Evolutionary conservation across 2,329 filamentous ascomycete species (phyloP).

Genomic region (Dothideomycetes sp.): DNA sequence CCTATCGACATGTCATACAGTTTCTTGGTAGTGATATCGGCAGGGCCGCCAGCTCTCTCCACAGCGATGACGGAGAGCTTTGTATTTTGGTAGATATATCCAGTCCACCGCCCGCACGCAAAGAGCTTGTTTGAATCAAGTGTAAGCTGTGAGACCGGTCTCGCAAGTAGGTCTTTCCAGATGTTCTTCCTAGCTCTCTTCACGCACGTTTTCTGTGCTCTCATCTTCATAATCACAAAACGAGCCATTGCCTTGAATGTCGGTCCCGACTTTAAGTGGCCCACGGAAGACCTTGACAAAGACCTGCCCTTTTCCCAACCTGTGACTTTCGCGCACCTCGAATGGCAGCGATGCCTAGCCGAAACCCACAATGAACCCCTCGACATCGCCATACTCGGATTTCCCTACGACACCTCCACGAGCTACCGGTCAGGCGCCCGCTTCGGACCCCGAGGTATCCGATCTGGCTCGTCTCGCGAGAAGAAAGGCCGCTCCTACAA

Average conservation of each 20-base stretch:
- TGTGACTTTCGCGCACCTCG: not conserved
- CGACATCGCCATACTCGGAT: slow-evolving; percentile 38
- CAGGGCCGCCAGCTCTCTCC: too few relatives aligned
- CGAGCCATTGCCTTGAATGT: not conserved
- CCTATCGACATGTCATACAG: too few relatives aligned
- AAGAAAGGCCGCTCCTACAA: slow-evolving; percentile 66
- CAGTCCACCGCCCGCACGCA: too few relatives aligned
- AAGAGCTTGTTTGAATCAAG: too few relatives aligned
- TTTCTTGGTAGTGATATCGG: too few relatives aligned
- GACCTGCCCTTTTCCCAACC: not conserved
- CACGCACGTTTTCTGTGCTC: slow-evolving; percentile 5
- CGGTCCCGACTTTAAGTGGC: not conserved
- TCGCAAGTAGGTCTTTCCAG: not conserved
- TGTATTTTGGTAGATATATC: too few relatives aligned
- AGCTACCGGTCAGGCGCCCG: slow-evolving; percentile 37
- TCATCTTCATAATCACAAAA: slow-evolving; percentile 4
- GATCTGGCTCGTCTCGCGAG: slow-evolving; percentile 71
- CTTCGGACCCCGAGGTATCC: slow-evolving; percentile 80
- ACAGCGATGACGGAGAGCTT: too few relatives aligned
- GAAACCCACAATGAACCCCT: too few relatives aligned
- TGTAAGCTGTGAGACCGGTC: too few relatives aligned
- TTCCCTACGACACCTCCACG: slow-evolving; percentile 35
- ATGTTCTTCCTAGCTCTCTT: slow-evolving; percentile 7
- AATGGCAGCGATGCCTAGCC: not conserved
- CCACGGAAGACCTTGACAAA: not conserved